A percentile compares a stretch with the other conserved stretches of the same genome.
Evolutionary conservation across 495 filamentous ascomycete genomes (phyloP).

Genomic region (Penicillium antarcticum): DNA sequence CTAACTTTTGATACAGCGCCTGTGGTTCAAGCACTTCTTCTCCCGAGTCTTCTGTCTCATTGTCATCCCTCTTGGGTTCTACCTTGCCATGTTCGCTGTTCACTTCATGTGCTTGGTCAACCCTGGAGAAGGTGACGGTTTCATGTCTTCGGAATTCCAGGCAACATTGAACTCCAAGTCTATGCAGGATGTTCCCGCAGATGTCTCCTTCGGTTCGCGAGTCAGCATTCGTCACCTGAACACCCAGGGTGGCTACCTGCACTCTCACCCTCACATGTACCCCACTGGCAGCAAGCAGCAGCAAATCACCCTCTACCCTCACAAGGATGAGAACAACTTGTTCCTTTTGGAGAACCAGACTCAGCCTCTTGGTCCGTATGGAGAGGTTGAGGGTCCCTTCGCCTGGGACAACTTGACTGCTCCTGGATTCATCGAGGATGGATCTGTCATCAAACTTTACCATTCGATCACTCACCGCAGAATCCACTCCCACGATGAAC

Average conservation of each 20-base stretch:
- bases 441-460: conserved; percentile 75
- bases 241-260: conserved; percentile 95
- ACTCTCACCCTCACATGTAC: conserved; percentile 97
- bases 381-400: conserved; percentile 71
- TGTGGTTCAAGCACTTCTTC: conserved; percentile 94
- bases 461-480: conserved; percentile 79
- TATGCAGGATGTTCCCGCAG: conserved; percentile 92
- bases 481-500: conserved; percentile 93
- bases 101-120: conserved; percentile 92
- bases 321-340: conserved; percentile 98
- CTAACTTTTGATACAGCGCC: conserved; percentile 46
- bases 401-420: conserved; percentile 78
- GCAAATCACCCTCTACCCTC: conserved; percentile 95
- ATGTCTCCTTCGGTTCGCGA: conserved; percentile 84
- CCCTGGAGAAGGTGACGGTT: conserved; percentile 95
- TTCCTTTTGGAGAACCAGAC: conserved; percentile 95
- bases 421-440: conserved; percentile 67
- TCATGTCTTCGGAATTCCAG: conserved; percentile 99
- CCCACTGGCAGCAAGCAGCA: conserved; percentile 96
- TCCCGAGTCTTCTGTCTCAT: conserved; percentile 90
- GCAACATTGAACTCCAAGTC: conserved; percentile 92
- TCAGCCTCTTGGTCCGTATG: conserved; percentile 75
- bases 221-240: conserved; percentile 88
- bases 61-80: conserved; percentile 83
- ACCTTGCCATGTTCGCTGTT: conserved; percentile 92